Conservation (phyloP, 139 green algal genomes). For the Chlamydomonas schloesseri region DNA sequence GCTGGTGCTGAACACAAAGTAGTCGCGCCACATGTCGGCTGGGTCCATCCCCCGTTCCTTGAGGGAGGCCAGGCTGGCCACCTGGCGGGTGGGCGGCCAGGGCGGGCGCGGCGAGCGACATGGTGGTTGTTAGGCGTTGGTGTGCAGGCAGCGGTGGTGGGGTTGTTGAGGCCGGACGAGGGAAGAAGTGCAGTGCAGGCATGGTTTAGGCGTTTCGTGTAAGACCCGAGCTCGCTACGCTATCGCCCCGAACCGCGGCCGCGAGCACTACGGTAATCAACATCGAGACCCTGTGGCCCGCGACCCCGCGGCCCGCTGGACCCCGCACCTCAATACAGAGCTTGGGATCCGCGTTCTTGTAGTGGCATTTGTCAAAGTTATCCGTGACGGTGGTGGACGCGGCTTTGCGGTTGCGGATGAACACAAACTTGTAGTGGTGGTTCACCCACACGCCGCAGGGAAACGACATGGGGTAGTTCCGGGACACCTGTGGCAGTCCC, state of each 20-base stretch:
- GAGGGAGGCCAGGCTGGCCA: conserved; percentile 9
- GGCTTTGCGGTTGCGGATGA: conserved; percentile 43
- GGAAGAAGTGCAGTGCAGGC: too few species aligned
- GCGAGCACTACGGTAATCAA: too few species aligned
- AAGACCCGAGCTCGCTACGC: too few species aligned
- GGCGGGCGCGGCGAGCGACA: not conserved
- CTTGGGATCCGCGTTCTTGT: conserved; percentile 7
- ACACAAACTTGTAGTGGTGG: conserved; percentile 50
- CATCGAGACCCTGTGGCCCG: too few species aligned
- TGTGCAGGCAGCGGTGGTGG: too few species aligned
- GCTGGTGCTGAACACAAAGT: conserved; percentile 42
- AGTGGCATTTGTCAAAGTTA: conserved; percentile 50
- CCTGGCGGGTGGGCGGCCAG: not conserved
- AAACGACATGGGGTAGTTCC: conserved; percentile 41
- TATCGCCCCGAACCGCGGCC: too few species aligned
- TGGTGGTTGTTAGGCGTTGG: not conserved
- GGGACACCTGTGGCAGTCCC: too few species aligned
- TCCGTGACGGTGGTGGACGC: conserved; percentile 35
- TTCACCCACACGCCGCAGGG: conserved; percentile 43
- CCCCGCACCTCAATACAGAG: conserved; percentile 28
- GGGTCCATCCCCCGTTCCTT: not conserved
- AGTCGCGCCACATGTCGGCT: conserved; percentile 24
- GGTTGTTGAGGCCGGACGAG: too few species aligned
- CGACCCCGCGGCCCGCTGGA: too few species aligned
- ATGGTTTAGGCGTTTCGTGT: too few species aligned